Evolutionary conservation across 108 stramenopile genomes (phyloP).

Genomic region (Skeletonema marinoi): DNA sequence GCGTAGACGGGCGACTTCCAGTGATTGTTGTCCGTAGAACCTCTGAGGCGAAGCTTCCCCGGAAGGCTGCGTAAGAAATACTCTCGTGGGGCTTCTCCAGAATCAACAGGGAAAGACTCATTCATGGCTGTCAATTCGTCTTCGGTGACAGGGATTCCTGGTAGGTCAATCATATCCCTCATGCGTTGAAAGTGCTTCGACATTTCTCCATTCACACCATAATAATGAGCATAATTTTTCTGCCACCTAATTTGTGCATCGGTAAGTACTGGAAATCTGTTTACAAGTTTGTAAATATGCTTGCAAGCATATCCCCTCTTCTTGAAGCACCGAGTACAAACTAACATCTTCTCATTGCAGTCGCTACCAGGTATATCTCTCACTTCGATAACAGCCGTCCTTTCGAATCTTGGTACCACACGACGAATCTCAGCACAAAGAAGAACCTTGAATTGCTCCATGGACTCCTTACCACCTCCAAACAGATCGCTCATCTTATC

Average conservation of each 20-base stretch:
- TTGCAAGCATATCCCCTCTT: not conserved
- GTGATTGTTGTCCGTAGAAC: not conserved
- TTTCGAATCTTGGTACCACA: too few species aligned
- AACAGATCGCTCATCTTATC: too few species aligned
- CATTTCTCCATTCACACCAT: not conserved
- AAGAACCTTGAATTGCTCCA: too few species aligned
- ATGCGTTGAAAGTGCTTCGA: not conserved
- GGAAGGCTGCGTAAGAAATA: not conserved
- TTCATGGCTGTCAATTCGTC: not conserved
- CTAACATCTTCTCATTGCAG: too few species aligned
- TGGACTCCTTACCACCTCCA: too few species aligned
- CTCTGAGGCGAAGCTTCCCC: not conserved
- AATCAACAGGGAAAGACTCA: not conserved
- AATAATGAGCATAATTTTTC: not conserved
- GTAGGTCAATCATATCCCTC: not conserved
- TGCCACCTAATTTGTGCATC: slow-evolving; percentile 2
- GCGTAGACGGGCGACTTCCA: slow-evolving; percentile 8
- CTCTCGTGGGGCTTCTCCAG: not conserved
- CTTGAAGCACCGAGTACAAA: too few species aligned
- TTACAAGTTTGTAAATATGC: not conserved
- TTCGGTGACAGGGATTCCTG: not conserved
- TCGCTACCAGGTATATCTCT: too few species aligned
- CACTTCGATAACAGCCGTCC: too few species aligned
- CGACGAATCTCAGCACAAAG: too few species aligned
- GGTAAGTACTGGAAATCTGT: not conserved